phyloP scores from a whole-genome alignment of 2,329 filamentous ascomycete genomes.

The Bertia moriformis region DNA sequence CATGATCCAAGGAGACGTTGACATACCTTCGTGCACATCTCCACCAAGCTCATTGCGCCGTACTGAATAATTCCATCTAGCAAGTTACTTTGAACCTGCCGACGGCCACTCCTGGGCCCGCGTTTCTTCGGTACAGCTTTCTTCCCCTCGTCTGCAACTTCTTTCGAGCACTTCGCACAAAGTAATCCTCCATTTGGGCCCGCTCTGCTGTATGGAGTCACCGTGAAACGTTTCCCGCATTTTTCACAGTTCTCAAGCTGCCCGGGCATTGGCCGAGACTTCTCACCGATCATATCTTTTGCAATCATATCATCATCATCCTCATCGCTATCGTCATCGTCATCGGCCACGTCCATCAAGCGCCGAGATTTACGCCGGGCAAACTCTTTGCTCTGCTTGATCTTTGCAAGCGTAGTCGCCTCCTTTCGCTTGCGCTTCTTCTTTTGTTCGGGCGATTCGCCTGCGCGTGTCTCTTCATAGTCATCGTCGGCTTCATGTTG shows the following conservation, averaged over 20 bases:
- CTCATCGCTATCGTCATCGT: constrained; percentile 32
- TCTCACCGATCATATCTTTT: constrained; percentile 29
- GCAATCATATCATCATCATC: constrained; percentile 35
- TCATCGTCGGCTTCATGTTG: too few relatives aligned
- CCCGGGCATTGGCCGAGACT: constrained; percentile 49
- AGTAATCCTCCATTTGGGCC: constrained; percentile 76
- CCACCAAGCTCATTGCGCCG: constrained; percentile 25
- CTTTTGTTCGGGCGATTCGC: constrained; percentile 9
- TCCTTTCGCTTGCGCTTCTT: constrained; percentile 38
- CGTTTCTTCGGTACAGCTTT: constrained; percentile 38
- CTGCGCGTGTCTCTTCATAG: constrained; percentile 8
- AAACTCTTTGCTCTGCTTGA: constrained; percentile 43
- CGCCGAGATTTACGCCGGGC: constrained; percentile 31
- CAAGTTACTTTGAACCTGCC: constrained; percentile 34
- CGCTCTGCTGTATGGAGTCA: constrained; percentile 74
- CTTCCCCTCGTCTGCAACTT: constrained; percentile 46
- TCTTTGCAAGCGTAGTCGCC: constrained; percentile 39
- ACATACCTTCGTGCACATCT: constrained; percentile 40
- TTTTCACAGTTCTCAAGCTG: constrained; percentile 79
- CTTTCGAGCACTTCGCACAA: constrained; percentile 67
- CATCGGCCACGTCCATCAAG: constrained; percentile 8
- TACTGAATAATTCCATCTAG: constrained; percentile 20
- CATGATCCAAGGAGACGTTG: background rate
- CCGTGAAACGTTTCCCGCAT: constrained; percentile 79
- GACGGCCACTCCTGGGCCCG: constrained; percentile 13